Evolutionary conservation across 2,329 filamentous ascomycete species (phyloP).

Genomic region (Colletotrichum graminicola): DNA sequence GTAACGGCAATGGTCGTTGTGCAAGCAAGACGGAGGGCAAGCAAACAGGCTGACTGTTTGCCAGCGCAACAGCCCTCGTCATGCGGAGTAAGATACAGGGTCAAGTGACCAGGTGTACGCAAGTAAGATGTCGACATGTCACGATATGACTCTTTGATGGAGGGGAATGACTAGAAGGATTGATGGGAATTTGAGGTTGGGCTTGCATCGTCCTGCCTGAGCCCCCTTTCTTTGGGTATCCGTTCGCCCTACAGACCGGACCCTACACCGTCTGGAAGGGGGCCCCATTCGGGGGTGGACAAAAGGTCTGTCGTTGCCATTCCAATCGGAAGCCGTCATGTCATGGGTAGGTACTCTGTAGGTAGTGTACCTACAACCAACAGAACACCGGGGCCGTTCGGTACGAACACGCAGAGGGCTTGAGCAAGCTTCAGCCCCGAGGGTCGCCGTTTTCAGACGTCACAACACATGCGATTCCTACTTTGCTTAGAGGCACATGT

Average conservation of each 20-base stretch:
- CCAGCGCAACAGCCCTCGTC: slow-evolving; percentile 37
- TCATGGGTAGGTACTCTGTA: not conserved
- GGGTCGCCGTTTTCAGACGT: slow-evolving; percentile 38
- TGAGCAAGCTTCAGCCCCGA: slow-evolving; percentile 35
- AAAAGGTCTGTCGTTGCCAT: slow-evolving; percentile 23
- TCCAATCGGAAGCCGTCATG: slow-evolving; percentile 33
- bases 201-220: slow-evolving; percentile 29
- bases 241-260: slow-evolving; percentile 15
- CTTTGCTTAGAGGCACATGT: slow-evolving; percentile 1
- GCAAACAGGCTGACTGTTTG: slow-evolving; percentile 38
- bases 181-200: slow-evolving; percentile 25
- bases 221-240: slow-evolving; percentile 24
- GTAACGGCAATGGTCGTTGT: slow-evolving; percentile 18
- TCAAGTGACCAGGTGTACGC: slow-evolving; percentile 38
- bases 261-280: slow-evolving; percentile 17
- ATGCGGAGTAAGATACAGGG: slow-evolving; percentile 37
- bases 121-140: slow-evolving; percentile 42
- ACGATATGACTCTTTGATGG: slow-evolving; percentile 38
- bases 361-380: slow-evolving; percentile 23
- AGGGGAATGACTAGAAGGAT: slow-evolving; percentile 11
- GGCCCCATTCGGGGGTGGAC: not conserved
- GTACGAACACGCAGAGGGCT: slow-evolving; percentile 18
- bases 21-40: slow-evolving; percentile 18
- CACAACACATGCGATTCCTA: slow-evolving; percentile 30
- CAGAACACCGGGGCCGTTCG: slow-evolving; percentile 13